Evolutionary conservation across 768 basidiomycete genomes (phyloP).

Genomic region (Leccinum uliginosum): DNA sequence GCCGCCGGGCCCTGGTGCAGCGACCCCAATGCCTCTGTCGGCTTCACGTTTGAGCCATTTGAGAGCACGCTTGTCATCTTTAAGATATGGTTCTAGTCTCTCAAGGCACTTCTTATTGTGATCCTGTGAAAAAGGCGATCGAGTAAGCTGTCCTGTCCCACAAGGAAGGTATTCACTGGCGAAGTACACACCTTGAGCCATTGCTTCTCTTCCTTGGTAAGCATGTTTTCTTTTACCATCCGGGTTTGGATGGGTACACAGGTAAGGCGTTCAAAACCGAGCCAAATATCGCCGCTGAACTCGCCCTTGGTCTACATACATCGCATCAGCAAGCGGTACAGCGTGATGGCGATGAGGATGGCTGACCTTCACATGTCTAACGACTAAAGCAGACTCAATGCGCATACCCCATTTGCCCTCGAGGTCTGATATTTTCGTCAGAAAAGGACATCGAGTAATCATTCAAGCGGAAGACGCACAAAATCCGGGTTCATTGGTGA

Average conservation of each 20-base stretch:
- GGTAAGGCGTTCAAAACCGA: constrained; percentile 88
- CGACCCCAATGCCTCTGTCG: constrained; percentile 71
- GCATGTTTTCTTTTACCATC: constrained; percentile 81
- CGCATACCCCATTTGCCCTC: constrained; percentile 86
- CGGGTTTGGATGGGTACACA: constrained; percentile 91
- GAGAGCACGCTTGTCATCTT: constrained; percentile 74
- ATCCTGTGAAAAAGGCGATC: constrained; percentile 42
- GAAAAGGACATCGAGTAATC: constrained; percentile 14
- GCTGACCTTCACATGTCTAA: constrained; percentile 52
- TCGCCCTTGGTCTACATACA: constrained; percentile 57
- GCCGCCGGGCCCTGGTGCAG: constrained; percentile 59
- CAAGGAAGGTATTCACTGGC: constrained; percentile 16
- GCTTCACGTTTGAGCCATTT: constrained; percentile 79
- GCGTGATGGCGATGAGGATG: constrained; percentile 7
- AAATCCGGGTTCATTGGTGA: constrained; percentile 93
- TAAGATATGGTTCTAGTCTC: constrained; percentile 58
- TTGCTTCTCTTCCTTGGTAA: constrained; percentile 78
- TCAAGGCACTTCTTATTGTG: constrained; percentile 76
- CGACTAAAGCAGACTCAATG: constrained; percentile 82
- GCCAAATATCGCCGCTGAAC: constrained; percentile 75
- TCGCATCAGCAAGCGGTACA: constrained; percentile 4
- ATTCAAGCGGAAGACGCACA: constrained; percentile 46
- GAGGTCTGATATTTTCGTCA: constrained; percentile 45
- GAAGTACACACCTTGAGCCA: constrained; percentile 66
- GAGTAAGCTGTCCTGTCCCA: neutral